Conservation (phyloP, 1,139 yeast genomes). For the Blastobotrys serpentis region DNA sequence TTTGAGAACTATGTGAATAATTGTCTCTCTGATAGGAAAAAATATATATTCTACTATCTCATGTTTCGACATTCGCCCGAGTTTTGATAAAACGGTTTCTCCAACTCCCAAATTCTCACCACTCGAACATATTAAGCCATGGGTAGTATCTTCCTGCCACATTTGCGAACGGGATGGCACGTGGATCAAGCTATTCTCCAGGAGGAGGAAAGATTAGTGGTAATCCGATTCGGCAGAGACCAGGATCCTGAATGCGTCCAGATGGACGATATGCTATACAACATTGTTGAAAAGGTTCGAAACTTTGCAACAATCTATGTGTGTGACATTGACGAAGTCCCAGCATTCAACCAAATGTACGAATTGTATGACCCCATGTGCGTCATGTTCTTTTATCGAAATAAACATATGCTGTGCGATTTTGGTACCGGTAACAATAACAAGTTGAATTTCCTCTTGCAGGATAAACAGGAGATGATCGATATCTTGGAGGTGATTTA, state of each 20-base stretch:
- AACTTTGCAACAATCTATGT: slow-evolving; percentile 87
- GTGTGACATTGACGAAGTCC: slow-evolving; percentile 85
- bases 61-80: too few species aligned
- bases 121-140: slow-evolving; percentile 41
- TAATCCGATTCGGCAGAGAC: slow-evolving; percentile 85
- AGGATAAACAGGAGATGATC: slow-evolving; percentile 83
- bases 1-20: too few species aligned
- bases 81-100: too few species aligned
- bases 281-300: slow-evolving; percentile 77
- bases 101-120: slow-evolving; percentile 6
- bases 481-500: slow-evolving; percentile 88
- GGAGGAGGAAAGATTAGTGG: slow-evolving; percentile 85
- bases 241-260: slow-evolving; percentile 75
- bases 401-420: slow-evolving; percentile 97
- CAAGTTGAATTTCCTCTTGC: slow-evolving; percentile 77
- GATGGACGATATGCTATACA: slow-evolving; percentile 82
- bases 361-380: slow-evolving; percentile 90
- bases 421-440: slow-evolving; percentile 98
- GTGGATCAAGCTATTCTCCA: slow-evolving; percentile 91
- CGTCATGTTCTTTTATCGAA: slow-evolving; percentile 88
- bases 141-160: slow-evolving; percentile 89
- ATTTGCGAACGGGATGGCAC: slow-evolving; percentile 90
- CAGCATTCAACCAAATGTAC: slow-evolving; percentile 91
- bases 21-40: too few species aligned
- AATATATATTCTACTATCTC: too few species aligned